Evolutionary conservation across 176 grass and related monocot species (phyloP).

Genomic region (Pharus latifolius): DNA sequence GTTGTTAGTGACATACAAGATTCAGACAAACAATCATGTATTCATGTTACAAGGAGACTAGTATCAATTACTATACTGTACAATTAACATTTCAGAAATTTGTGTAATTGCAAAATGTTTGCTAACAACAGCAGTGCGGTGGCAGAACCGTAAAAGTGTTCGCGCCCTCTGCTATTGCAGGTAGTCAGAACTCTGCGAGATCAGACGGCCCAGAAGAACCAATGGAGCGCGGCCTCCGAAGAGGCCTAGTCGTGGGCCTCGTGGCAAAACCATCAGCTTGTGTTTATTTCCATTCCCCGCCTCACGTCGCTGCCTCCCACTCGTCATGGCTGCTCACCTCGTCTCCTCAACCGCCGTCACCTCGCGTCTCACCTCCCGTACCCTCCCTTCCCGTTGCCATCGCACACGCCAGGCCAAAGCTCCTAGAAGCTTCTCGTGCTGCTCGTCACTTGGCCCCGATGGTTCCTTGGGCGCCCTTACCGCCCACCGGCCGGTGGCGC

Average conservation of each 20-base stretch:
- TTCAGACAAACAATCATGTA: too few species aligned
- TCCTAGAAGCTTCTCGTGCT: slow-evolving; percentile 14
- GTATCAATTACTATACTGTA: too few species aligned
- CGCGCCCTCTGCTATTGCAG: too few species aligned
- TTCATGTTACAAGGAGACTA: too few species aligned
- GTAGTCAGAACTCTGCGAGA: too few species aligned
- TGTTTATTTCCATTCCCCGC: not conserved
- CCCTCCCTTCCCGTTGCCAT: not conserved
- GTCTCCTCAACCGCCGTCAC: not conserved
- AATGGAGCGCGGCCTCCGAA: not conserved
- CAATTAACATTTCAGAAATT: too few species aligned
- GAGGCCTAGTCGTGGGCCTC: not conserved
- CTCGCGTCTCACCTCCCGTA: not conserved
- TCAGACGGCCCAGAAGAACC: not conserved
- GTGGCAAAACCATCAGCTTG: slow-evolving; percentile 23
- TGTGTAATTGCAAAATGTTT: too few species aligned
- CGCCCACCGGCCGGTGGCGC: not conserved
- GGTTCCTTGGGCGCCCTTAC: slow-evolving; percentile 3
- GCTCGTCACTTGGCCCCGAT: slow-evolving; percentile 24
- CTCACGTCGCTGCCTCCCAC: not conserved
- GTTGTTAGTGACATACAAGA: too few species aligned
- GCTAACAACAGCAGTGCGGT: too few species aligned
- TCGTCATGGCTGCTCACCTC: slow-evolving; percentile 5
- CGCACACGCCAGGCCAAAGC: not conserved
- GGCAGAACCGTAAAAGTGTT: too few species aligned